These are phyloP conservation scores for Balansia obtecta DNA, from an alignment of 2,329 filamentous ascomycete species.

Conservation along the genomic window DNA sequence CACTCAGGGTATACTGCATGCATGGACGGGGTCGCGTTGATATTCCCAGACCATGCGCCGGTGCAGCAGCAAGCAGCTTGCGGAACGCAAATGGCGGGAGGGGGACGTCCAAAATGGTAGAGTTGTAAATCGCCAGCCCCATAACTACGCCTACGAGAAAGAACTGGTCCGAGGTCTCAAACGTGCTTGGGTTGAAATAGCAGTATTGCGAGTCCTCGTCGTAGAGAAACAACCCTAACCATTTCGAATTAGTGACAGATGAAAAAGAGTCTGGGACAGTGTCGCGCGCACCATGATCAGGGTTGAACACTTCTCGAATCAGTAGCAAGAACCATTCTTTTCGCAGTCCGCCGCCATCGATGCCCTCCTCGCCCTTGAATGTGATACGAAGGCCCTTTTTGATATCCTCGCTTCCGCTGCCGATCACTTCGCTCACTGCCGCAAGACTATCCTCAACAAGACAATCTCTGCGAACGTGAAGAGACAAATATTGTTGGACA, in stretches of 20 bases:
- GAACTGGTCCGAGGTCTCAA: slow-evolving; percentile 85
- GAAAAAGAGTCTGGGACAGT: too few species aligned
- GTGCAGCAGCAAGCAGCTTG: slow-evolving; percentile 69
- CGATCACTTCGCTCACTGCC: slow-evolving; percentile 73
- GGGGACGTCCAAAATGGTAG: slow-evolving; percentile 79
- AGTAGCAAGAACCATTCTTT: slow-evolving; percentile 94
- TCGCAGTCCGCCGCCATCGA: slow-evolving; percentile 77
- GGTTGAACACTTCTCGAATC: slow-evolving; percentile 81
- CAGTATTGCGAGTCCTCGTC: slow-evolving; percentile 84
- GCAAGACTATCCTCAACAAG: slow-evolving; percentile 80
- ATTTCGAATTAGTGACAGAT: slow-evolving; percentile 7
- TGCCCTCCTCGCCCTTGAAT: slow-evolving; percentile 79
- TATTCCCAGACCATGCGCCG: slow-evolving; percentile 42
- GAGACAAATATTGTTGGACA: slow-evolving; percentile 64
- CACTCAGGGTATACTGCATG: slow-evolving; percentile 66
- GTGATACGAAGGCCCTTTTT: slow-evolving; percentile 82
- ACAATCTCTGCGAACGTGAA: slow-evolving; percentile 72
- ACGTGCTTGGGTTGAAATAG: slow-evolving; percentile 85
- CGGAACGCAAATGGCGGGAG: slow-evolving; percentile 83
- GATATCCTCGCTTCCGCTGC: slow-evolving; percentile 68
- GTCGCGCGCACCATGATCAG: slow-evolving; percentile 58
- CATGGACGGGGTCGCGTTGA: slow-evolving; percentile 43
- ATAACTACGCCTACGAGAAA: slow-evolving; percentile 81
- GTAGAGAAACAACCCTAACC: slow-evolving; percentile 73
- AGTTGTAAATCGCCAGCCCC: slow-evolving; percentile 88